These are phyloP conservation scores for Blastobotrys apis DNA, from an alignment of 1,139 yeast species.

Conservation along the genomic window DNA sequence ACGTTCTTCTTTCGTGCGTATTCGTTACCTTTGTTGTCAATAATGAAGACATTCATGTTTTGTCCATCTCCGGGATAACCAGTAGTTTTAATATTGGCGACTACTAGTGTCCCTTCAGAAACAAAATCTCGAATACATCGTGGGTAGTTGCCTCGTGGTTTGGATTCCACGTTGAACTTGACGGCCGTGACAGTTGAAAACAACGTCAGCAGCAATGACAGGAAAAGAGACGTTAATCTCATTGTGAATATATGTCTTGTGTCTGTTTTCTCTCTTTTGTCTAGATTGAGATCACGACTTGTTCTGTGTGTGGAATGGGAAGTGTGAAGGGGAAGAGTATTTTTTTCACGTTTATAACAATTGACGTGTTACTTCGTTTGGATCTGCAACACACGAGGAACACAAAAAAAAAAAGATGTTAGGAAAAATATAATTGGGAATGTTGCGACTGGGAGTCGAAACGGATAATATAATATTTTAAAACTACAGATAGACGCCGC, in stretches of 20 bases:
- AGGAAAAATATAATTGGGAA: too few species aligned
- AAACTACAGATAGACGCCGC: too few species aligned
- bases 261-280: too few species aligned
- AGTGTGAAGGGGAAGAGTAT: not conserved
- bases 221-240: constrained; percentile 13
- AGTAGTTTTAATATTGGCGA: constrained; percentile 62
- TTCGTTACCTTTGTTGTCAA: constrained; percentile 39
- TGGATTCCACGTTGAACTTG: constrained; percentile 35
- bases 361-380: too few species aligned
- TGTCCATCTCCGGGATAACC: constrained; percentile 87
- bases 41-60: constrained; percentile 40
- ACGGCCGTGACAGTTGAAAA: constrained; percentile 31
- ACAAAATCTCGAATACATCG: constrained; percentile 89
- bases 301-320: not conserved
- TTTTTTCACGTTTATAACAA: too few species aligned
- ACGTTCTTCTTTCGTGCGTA: constrained; percentile 40
- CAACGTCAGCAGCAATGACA: constrained; percentile 19
- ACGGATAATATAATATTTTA: too few species aligned
- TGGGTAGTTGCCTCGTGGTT: constrained; percentile 36
- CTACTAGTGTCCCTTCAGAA: constrained; percentile 76
- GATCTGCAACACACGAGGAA: too few species aligned
- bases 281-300: too few species aligned
- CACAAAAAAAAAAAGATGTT: too few species aligned
- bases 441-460: too few species aligned
- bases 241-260: too few species aligned